Evolutionary conservation across 441 rosid genomes (phyloP).

Genomic region (Pelargonium fulgidum): DNA sequence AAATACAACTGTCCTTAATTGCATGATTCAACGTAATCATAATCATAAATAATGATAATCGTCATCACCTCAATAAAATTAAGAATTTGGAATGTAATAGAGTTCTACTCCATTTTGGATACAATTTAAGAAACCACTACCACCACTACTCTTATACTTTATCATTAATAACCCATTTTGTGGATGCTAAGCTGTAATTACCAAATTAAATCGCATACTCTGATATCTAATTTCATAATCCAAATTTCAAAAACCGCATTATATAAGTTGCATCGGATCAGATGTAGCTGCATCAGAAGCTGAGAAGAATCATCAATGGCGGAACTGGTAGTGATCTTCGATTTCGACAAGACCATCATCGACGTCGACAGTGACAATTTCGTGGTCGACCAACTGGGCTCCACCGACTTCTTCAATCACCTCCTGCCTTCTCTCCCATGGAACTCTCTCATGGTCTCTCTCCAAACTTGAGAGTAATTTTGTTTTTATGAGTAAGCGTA

Average conservation of each 20-base stretch:
- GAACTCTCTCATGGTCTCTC: slow-evolving; percentile 73
- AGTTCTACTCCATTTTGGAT: background rate
- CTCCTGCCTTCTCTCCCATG: slow-evolving; percentile 65
- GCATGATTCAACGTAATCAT: too few relatives aligned
- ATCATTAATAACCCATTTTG: background rate
- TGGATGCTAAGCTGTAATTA: background rate
- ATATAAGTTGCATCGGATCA: too few relatives aligned
- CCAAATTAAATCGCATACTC: background rate
- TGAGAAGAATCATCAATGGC: slow-evolving; percentile 24
- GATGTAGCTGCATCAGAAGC: too few relatives aligned
- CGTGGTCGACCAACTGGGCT: slow-evolving; percentile 81
- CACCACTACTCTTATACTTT: background rate
- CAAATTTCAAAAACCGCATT: too few relatives aligned
- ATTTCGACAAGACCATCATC: slow-evolving; percentile 78
- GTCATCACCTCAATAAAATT: too few relatives aligned
- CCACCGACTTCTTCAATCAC: slow-evolving; percentile 52
- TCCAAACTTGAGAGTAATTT: background rate
- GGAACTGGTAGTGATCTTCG: slow-evolving; percentile 49
- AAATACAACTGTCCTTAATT: too few relatives aligned
- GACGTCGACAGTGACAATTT: slow-evolving; percentile 74
- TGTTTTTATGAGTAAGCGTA: too few relatives aligned
- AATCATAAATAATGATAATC: too few relatives aligned
- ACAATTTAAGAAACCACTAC: background rate
- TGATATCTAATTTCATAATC: too few relatives aligned
- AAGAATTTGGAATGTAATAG: background rate